Base-by-base conservation (phyloP, 441 rosid species). In the Gossypium gossypioides region DNA sequence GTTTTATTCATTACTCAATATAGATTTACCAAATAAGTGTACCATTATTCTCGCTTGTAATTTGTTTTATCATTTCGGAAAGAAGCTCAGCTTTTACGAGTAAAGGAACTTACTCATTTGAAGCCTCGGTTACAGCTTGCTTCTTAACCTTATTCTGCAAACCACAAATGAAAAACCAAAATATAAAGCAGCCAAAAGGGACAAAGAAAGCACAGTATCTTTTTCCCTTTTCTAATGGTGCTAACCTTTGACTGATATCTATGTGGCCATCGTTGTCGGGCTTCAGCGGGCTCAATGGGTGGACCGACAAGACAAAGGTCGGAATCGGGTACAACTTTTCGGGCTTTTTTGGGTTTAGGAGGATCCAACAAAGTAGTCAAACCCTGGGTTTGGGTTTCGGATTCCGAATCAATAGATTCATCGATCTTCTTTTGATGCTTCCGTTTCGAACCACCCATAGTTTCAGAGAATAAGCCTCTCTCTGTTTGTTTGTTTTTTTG, bases 321-420 rank as follows among this genome's bases (percentile, higher is more conserved):
- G 24, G 56, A 50, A 52, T 67, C 57, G 8, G 7, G 4, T 3
- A 48, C 57, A 67, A 48, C 71, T 32, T 67, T 48, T 8, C 71
- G 71, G 42, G 24, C 57, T 48, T 67, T 67, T 15, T 67, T 67
- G 7, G 57, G 27, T 48, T 48, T 15, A 16, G 57, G 21, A 25
- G 57, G 21, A 15, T 25, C 58, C 58, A 67, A 67, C 71, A 67
- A 67, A n/a, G 71, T 48, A 24, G 57, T 25, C n/a, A 48, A 15
- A 15, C 42, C 71, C 4, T 16, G n/a, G 22, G 8, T 6, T 24
- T 48, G 22, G 24, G 57, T 25, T 48, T 48, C 58, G 4, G 58
- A 15, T n/a, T 67, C 58, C 3, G 57, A 24, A n/a, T 67, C 57
- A 1, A 25, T 8, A 7, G 42, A n/a, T n/a, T 48, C 57, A n/a